These are phyloP conservation scores for Wallacemonas collosoma DNA, from an alignment of 208 protist genomes.

Conservation along the genomic window DNA sequence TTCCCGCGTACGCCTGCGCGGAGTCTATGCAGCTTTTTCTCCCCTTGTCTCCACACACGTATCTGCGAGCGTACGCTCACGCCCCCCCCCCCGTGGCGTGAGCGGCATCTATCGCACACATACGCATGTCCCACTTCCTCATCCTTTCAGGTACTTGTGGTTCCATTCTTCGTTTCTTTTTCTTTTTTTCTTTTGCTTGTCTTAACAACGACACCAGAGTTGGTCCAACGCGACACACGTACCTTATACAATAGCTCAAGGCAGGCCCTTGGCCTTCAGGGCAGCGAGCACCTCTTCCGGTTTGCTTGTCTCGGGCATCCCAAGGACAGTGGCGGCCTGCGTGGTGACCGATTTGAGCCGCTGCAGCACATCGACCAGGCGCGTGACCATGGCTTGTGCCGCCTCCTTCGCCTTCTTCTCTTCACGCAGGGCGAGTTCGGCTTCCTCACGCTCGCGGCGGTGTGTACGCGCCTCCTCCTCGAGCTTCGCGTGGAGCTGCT, in stretches of 20 bases:
- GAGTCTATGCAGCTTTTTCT: too few relatives aligned
- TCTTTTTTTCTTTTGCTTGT: not conserved
- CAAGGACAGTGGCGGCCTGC: constrained; percentile 27
- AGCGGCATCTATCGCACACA: too few relatives aligned
- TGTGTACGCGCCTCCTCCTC: constrained; percentile 51
- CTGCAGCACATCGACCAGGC: constrained; percentile 38
- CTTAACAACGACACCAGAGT: not conserved
- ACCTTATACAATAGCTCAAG: not conserved
- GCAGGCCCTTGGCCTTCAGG: constrained; percentile 28
- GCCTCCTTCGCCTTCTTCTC: constrained; percentile 43
- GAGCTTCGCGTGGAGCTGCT: constrained; percentile 50
- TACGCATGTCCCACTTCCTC: too few relatives aligned
- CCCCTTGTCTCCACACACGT: too few relatives aligned
- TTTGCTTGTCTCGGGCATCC: constrained; percentile 21
- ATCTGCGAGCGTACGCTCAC: too few relatives aligned
- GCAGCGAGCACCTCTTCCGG: constrained; percentile 54
- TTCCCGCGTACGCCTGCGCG: too few relatives aligned
- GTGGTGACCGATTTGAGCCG: not conserved
- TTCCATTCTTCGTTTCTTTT: too few relatives aligned
- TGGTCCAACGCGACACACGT: too few relatives aligned
- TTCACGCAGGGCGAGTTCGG: constrained; percentile 31
- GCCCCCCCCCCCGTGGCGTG: too few relatives aligned
- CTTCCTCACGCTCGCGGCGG: constrained; percentile 38
- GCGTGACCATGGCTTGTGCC: constrained; percentile 52
- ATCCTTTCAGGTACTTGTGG: too few relatives aligned